phyloP scores from a whole-genome alignment of 352 stramenopile species.

The Thalassiosira exigua region DNA sequence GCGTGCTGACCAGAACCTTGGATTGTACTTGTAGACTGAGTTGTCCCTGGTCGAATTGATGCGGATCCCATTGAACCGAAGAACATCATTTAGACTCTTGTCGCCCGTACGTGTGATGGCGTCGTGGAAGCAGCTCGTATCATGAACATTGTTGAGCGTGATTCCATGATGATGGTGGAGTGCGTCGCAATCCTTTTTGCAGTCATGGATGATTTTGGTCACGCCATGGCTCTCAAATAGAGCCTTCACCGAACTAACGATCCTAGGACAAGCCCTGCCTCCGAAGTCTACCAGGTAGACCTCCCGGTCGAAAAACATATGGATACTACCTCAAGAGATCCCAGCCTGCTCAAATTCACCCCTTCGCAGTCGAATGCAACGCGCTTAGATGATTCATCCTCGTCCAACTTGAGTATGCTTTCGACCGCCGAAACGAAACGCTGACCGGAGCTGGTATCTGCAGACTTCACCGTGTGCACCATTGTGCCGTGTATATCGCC shows the following conservation, averaged over 20 bases:
- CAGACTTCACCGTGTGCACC: constrained; percentile 17
- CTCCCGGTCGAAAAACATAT: constrained; percentile 40
- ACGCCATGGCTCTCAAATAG: constrained; percentile 40
- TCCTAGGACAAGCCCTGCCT: constrained; percentile 5
- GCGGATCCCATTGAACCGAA: constrained; percentile 42
- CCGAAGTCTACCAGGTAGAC: constrained; percentile 37
- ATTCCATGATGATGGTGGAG: constrained; percentile 53
- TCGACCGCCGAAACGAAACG: constrained; percentile 31
- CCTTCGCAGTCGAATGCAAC: constrained; percentile 61
- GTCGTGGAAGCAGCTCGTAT: constrained; percentile 54
- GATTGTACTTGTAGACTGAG: constrained; percentile 51
- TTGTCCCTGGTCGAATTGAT: constrained; percentile 38
- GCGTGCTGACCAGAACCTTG: constrained; percentile 48
- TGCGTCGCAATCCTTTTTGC: constrained; percentile 57
- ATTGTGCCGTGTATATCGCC: too few relatives aligned
- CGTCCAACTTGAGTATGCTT: constrained; percentile 1
- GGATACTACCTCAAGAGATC: constrained; percentile 49
- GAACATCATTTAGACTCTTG: constrained; percentile 52
- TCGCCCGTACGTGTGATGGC: constrained; percentile 22
- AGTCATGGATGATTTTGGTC: constrained; percentile 63
- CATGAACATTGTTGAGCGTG: constrained; percentile 52
- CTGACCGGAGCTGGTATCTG: constrained; percentile 17
- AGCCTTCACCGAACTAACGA: constrained; percentile 33
- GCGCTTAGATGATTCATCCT: constrained; percentile 11
- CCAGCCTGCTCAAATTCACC: constrained; percentile 44